Evolutionary conservation across 2,329 filamentous ascomycete species (phyloP).

Genomic region (Colletotrichum chlorophyti): DNA sequence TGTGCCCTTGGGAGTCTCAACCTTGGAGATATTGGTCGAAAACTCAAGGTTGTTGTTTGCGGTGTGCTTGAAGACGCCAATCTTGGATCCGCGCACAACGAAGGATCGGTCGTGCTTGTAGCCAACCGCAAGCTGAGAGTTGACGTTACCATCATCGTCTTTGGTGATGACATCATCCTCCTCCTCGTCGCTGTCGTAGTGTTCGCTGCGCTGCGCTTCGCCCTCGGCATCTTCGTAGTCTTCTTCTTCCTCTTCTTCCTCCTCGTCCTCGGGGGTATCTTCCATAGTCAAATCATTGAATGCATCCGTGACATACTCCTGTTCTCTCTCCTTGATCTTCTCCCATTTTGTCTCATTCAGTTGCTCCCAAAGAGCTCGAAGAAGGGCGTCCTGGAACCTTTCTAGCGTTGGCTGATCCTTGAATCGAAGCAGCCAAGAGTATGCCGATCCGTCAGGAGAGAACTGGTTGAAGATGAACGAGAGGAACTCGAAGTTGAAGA

Average conservation of each 20-base stretch:
- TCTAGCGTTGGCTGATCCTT: conserved; percentile 82
- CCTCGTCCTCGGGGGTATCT: conserved; percentile 61
- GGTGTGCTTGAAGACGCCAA: conserved; percentile 98
- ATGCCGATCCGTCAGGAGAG: conserved; percentile 83
- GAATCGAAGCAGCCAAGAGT: conserved; percentile 95
- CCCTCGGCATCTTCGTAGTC: conserved; percentile 67
- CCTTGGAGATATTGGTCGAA: conserved; percentile 95
- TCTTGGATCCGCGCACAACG: conserved; percentile 95
- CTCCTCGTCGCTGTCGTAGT: conserved; percentile 74
- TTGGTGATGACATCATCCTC: conserved; percentile 75
- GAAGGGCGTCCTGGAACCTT: conserved; percentile 89
- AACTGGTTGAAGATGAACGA: conserved; percentile 99
- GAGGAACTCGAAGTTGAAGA: conserved; percentile 99
- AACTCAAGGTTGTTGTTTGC: conserved; percentile 92
- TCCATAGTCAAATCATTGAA: conserved; percentile 96
- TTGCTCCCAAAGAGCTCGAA: conserved; percentile 97
- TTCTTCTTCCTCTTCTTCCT: conserved; percentile 57
- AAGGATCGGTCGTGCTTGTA: conserved; percentile 98
- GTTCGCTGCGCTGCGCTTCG: conserved; percentile 73
- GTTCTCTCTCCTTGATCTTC: conserved; percentile 90
- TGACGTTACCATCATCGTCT: conserved; percentile 81
- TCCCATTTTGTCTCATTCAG: conserved; percentile 93
- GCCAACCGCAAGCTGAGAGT: conserved; percentile 92
- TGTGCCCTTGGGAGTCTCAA: conserved; percentile 85
- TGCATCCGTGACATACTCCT: conserved; percentile 92